Conservation (phyloP, 257 asterid species). For the Fraxinus excelsior region DNA sequence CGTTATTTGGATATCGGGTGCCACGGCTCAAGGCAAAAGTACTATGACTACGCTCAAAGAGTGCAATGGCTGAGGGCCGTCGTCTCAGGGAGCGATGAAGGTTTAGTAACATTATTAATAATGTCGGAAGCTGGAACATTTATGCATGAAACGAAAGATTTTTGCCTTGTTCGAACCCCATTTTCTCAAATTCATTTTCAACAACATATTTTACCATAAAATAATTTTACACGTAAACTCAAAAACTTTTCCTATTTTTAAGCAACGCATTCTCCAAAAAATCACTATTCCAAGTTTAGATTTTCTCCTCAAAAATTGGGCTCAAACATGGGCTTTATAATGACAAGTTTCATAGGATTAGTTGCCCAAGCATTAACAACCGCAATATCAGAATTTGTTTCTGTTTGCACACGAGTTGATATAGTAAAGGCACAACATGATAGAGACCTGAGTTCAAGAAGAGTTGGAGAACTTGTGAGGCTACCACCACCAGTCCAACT, state of each 20-base stretch:
- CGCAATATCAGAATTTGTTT: conserved; percentile 9
- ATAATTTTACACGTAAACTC: too few relatives aligned
- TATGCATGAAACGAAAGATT: background rate
- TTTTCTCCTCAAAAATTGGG: too few relatives aligned
- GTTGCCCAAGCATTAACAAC: conserved; percentile 1
- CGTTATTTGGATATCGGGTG: background rate
- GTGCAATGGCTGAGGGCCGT: conserved; percentile 7
- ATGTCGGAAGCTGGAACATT: background rate
- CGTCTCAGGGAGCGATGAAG: conserved; percentile 4
- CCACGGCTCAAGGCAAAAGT: background rate
- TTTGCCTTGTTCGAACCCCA: too few relatives aligned
- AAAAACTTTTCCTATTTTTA: too few relatives aligned
- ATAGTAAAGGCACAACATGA: background rate
- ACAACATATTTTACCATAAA: too few relatives aligned
- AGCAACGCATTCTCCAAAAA: too few relatives aligned
- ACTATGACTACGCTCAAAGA: conserved; percentile 1
- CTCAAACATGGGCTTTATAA: too few relatives aligned
- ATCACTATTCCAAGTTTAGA: too few relatives aligned
- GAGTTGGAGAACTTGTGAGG: background rate
- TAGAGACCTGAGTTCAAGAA: conserved; percentile 5
- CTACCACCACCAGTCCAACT: background rate
- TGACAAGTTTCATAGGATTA: background rate
- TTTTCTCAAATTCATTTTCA: too few relatives aligned
- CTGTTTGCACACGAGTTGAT: conserved; percentile 3
- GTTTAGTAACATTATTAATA: background rate